phyloP scores from a whole-genome alignment of 805 yeast species.

The Schwanniomyces yamadae region DNA sequence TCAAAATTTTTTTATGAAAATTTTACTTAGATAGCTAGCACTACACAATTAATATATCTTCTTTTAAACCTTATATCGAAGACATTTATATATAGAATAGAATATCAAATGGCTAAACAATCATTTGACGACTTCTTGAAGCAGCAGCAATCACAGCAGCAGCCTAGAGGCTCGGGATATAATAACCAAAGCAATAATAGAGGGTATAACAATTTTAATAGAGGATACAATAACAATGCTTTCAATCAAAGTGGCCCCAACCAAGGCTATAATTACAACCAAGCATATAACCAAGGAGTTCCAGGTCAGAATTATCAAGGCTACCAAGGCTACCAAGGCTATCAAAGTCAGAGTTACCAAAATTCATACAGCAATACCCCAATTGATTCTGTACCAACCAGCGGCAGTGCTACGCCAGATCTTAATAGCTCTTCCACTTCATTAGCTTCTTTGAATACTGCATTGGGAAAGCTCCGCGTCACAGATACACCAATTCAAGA shows the following conservation, averaged over 20 bases:
- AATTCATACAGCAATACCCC: conserved; percentile 21
- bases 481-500: conserved; percentile 66
- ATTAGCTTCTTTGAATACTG: conserved; percentile 66
- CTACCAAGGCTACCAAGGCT: conserved; percentile 4
- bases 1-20: conserved; percentile 1
- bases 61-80: too few relatives aligned
- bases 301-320: not conserved
- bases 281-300: conserved; percentile 2
- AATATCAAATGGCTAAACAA: conserved; percentile 30
- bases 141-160: conserved; percentile 40
- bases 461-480: conserved; percentile 58
- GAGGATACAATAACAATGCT: conserved; percentile 6
- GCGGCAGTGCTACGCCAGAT: conserved; percentile 36
- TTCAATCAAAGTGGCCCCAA: conserved; percentile 1
- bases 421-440: conserved; percentile 63
- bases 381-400: conserved; percentile 28
- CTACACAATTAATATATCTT: too few relatives aligned
- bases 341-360: conserved; percentile 3
- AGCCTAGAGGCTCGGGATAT: conserved; percentile 31
- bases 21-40: too few relatives aligned
- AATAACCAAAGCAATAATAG: conserved; percentile 8
- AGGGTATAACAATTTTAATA: conserved; percentile 2
- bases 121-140: conserved; percentile 55
- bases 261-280: conserved; percentile 2
- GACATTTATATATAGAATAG: too few relatives aligned